phyloP scores from a whole-genome alignment of 1,284 basidiomycete species.

The Pyrrhoderma lamaoense region DNA sequence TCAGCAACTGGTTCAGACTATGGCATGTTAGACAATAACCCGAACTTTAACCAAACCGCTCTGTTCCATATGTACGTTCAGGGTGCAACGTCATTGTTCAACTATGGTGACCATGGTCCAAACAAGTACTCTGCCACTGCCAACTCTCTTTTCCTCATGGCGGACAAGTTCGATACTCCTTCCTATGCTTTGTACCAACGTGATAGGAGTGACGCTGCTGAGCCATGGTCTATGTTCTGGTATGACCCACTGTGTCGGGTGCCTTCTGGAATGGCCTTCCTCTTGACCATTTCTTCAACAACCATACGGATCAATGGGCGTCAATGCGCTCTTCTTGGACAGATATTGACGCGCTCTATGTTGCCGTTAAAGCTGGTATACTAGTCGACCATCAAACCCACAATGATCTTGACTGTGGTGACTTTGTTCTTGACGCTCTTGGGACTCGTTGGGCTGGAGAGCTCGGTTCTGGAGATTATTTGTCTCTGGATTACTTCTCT shows the following conservation, averaged over 20 bases:
- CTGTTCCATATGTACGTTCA: constrained; percentile 87
- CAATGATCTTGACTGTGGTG: constrained; percentile 88
- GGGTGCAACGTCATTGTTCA: constrained; percentile 84
- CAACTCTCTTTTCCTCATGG: constrained; percentile 71
- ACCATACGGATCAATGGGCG: constrained; percentile 71
- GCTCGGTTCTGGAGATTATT: constrained; percentile 85
- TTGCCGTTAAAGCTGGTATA: constrained; percentile 84
- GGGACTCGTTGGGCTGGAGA: constrained; percentile 96
- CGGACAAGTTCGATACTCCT: constrained; percentile 58
- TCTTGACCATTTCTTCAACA: constrained; percentile 79
- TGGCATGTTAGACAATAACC: constrained; percentile 64
- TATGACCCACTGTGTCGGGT: constrained; percentile 80
- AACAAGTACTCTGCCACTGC: constrained; percentile 90
- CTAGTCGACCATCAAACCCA: constrained; percentile 82
- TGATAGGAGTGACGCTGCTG: constrained; percentile 78
- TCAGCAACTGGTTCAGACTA: constrained; percentile 84
- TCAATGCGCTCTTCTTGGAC: constrained; percentile 94
- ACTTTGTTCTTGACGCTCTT: constrained; percentile 93
- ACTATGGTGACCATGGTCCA: constrained; percentile 91
- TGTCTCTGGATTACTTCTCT: constrained; percentile 64
- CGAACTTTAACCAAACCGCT: constrained; percentile 69
- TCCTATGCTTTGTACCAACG: constrained; percentile 86
- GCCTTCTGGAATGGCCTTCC: constrained; percentile 87
- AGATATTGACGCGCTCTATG: constrained; percentile 74
- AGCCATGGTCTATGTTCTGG: constrained; percentile 98